phyloP scores from a whole-genome alignment of 225 moss, liverwort and hornwort genomes.

The Lunularia cruciata region DNA sequence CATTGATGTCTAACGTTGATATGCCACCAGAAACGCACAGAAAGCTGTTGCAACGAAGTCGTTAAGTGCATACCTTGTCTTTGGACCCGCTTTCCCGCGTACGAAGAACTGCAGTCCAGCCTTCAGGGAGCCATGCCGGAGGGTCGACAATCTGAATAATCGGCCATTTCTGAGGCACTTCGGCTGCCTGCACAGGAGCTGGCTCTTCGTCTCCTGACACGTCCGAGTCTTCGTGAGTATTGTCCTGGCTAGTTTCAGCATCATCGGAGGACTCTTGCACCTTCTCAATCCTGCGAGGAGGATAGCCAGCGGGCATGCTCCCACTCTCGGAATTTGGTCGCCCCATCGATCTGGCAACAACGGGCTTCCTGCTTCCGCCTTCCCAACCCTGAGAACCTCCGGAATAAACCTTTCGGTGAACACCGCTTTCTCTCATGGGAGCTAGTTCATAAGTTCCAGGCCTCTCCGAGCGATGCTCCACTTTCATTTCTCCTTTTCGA shows the following conservation, averaged over 20 bases:
- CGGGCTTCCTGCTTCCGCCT: slow-evolving; percentile 20
- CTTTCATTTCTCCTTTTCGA: slow-evolving; percentile 31
- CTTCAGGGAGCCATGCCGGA: slow-evolving; percentile 46
- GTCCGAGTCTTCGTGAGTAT: slow-evolving; percentile 32
- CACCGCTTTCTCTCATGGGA: slow-evolving; percentile 29
- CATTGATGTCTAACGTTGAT: neutral
- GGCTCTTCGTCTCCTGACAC: slow-evolving; percentile 40
- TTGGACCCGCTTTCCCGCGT: slow-evolving; percentile 51
- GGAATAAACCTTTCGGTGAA: slow-evolving; percentile 20
- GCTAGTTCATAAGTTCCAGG: slow-evolving; percentile 20
- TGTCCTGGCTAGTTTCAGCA: slow-evolving; percentile 36
- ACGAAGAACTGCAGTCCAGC: slow-evolving; percentile 52
- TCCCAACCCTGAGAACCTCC: slow-evolving; percentile 34
- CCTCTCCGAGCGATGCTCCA: slow-evolving; percentile 29
- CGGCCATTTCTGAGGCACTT: slow-evolving; percentile 42
- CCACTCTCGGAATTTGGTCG: slow-evolving; percentile 23
- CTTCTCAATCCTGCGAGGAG: slow-evolving; percentile 16
- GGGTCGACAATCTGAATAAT: slow-evolving; percentile 47
- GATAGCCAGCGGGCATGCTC: neutral
- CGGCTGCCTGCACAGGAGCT: slow-evolving; percentile 8
- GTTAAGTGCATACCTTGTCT: slow-evolving; percentile 29
- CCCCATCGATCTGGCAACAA: slow-evolving; percentile 17
- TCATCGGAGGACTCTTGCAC: slow-evolving; percentile 40
- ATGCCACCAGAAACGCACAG: neutral
- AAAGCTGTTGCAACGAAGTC: neutral